Percentiles rank a stretch among this genome's conserved stretches.
Evolutionary conservation across 176 grass and related monocot genomes (phyloP).

Genomic region (Oryza longistaminata): DNA sequence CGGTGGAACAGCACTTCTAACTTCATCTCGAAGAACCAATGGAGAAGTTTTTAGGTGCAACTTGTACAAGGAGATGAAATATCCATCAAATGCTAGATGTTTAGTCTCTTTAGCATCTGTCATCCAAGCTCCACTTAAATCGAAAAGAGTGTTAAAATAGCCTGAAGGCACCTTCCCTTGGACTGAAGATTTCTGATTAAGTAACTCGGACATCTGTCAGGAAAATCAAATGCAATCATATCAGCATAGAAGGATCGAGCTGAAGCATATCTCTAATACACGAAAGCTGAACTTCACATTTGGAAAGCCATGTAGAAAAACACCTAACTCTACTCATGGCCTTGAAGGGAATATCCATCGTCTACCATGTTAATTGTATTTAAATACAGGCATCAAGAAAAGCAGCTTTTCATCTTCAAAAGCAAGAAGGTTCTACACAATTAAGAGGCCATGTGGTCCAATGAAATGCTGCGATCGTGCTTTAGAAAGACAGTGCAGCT

Average conservation of each 20-base stretch:
- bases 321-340: neutral
- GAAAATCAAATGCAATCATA: slow-evolving; percentile 32
- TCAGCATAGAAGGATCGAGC: neutral
- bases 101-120: slow-evolving; percentile 78
- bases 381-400: slow-evolving; percentile 15
- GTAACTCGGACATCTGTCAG: slow-evolving; percentile 86
- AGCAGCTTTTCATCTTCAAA: slow-evolving; percentile 32
- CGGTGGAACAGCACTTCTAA: slow-evolving; percentile 84
- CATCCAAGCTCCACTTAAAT: slow-evolving; percentile 87
- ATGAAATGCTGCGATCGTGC: slow-evolving; percentile 15
- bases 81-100: slow-evolving; percentile 84
- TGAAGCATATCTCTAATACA: neutral
- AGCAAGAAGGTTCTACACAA: slow-evolving; percentile 41
- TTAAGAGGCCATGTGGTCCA: slow-evolving; percentile 33
- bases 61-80: slow-evolving; percentile 94
- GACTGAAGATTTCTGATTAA: slow-evolving; percentile 89
- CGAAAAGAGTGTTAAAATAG: slow-evolving; percentile 88
- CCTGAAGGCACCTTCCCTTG: slow-evolving; percentile 94
- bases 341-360: neutral
- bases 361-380: slow-evolving; percentile 31
- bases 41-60: slow-evolving; percentile 89
- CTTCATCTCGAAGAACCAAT: slow-evolving; percentile 80
- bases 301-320: neutral
- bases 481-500: slow-evolving; percentile 16
- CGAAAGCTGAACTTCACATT: neutral